Evolutionary conservation across 371 early-diverging fungal species (phyloP).

Genomic region (Mucor mucedo): DNA sequence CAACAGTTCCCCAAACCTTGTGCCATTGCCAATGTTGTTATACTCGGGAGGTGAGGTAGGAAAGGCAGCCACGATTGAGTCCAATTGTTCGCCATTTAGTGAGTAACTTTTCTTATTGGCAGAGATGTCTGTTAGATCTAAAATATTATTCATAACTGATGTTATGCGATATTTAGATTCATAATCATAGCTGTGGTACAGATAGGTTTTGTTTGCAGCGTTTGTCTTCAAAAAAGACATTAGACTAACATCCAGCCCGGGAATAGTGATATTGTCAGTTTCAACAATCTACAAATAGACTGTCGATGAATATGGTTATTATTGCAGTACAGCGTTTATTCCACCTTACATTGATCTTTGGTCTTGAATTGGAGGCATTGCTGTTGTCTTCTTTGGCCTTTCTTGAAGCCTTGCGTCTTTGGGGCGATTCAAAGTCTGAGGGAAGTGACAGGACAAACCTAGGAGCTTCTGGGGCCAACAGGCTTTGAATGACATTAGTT

Average conservation of each 20-base stretch:
- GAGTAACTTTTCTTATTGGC: neutral
- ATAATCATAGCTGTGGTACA: neutral
- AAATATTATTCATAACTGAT: neutral
- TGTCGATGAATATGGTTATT: slow-evolving; percentile 1
- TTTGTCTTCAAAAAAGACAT: slow-evolving; percentile 3
- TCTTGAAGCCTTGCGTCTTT: neutral
- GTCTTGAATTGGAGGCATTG: neutral
- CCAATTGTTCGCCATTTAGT: neutral
- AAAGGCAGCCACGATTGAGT: neutral
- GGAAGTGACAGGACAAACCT: neutral
- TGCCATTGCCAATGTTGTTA: slow-evolving; percentile 1
- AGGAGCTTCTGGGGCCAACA: too few relatives aligned
- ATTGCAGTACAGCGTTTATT: neutral
- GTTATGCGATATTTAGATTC: neutral
- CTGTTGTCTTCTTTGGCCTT: slow-evolving; percentile 6
- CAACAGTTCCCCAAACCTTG: slow-evolving; percentile 1
- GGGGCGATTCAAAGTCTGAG: neutral
- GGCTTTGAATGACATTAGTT: too few relatives aligned
- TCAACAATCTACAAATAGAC: neutral
- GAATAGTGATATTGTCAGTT: neutral
- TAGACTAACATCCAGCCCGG: neutral
- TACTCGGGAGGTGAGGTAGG: neutral
- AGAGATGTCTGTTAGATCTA: slow-evolving; percentile 2
- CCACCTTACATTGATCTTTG: neutral
- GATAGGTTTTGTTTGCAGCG: neutral